A percentile compares a stretch with the other conserved stretches of the same genome.
These are phyloP conservation scores for Rhodotorula diobovata DNA, from an alignment of 768 basidiomycete species.

Conservation along the genomic window DNA sequence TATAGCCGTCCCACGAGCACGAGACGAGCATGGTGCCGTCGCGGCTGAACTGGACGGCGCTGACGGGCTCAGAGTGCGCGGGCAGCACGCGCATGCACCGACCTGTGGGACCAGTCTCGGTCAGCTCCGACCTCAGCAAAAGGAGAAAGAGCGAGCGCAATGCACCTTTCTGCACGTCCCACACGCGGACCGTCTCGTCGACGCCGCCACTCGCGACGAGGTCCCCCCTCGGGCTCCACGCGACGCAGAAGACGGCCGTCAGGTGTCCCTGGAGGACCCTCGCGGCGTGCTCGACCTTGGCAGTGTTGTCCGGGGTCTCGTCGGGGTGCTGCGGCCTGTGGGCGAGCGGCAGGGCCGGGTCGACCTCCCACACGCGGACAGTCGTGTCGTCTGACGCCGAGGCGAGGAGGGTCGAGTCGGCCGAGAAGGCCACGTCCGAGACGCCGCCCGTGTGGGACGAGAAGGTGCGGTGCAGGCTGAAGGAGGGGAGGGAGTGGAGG, in stretches of 20 bases:
- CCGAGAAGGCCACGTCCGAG: slow-evolving; percentile 85
- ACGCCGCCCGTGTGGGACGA: slow-evolving; percentile 75
- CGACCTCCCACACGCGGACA: slow-evolving; percentile 76
- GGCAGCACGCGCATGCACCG: slow-evolving; percentile 80
- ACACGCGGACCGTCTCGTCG: slow-evolving; percentile 93
- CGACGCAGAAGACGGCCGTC: slow-evolving; percentile 88
- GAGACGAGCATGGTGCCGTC: slow-evolving; percentile 93
- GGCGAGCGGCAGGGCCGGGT: slow-evolving; percentile 52
- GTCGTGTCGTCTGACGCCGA: slow-evolving; percentile 92
- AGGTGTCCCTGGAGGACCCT: slow-evolving; percentile 79
- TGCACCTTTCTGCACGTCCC: slow-evolving; percentile 86
- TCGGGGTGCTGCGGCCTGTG: background rate
- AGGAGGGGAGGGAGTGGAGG: slow-evolving; percentile 40
- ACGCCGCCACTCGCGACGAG: slow-evolving; percentile 88
- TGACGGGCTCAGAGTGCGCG: slow-evolving; percentile 96
- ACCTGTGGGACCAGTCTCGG: slow-evolving; percentile 53
- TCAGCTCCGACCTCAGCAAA: background rate
- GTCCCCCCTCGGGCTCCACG: slow-evolving; percentile 84
- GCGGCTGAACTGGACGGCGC: slow-evolving; percentile 85
- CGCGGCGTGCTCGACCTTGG: slow-evolving; percentile 4
- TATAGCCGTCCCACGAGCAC: slow-evolving; percentile 92
- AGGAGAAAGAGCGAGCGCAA: background rate
- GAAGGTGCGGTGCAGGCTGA: slow-evolving; percentile 54
- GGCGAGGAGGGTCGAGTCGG: slow-evolving; percentile 73
- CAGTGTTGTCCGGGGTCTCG: background rate